Conservation (phyloP, 2,329 filamentous ascomycete species). For the Aspergillus quadricinctus region DNA sequence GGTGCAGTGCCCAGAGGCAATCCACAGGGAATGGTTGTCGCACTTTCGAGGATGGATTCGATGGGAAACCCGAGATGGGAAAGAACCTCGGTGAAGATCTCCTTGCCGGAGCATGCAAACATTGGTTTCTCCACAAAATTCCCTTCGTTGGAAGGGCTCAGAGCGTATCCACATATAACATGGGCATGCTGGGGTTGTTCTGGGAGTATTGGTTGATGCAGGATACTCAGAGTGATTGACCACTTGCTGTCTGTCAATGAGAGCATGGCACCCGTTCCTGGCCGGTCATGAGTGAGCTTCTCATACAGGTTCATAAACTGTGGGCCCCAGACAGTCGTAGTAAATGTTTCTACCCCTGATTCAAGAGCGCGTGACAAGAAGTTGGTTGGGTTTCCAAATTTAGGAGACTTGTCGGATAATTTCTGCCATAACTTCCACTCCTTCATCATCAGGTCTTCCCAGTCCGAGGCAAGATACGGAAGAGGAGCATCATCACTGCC, state of each 20-base stretch:
- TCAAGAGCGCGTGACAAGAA: constrained; percentile 29
- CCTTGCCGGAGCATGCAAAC: constrained; percentile 34
- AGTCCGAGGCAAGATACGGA: not conserved
- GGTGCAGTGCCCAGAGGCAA: constrained; percentile 38
- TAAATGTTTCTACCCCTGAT: constrained; percentile 36
- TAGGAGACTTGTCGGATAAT: constrained; percentile 27
- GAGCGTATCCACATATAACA: constrained; percentile 38
- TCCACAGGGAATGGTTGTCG: constrained; percentile 32
- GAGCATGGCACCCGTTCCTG: constrained; percentile 26
- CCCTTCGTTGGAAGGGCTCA: constrained; percentile 31
- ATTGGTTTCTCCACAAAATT: constrained; percentile 38
- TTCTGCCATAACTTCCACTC: constrained; percentile 36
- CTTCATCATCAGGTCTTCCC: constrained; percentile 18
- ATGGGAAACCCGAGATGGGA: constrained; percentile 32
- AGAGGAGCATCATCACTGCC: constrained; percentile 25
- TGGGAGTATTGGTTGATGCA: constrained; percentile 38
- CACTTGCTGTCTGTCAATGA: constrained; percentile 36
- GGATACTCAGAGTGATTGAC: constrained; percentile 37
- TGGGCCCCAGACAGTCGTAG: constrained; percentile 31
- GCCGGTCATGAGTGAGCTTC: too few relatives aligned
- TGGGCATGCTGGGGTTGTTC: constrained; percentile 28
- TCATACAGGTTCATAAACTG: constrained; percentile 22
- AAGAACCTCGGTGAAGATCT: constrained; percentile 36
- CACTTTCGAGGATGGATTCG: constrained; percentile 20
- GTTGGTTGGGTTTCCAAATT: constrained; percentile 29